phyloP scores from a whole-genome alignment of 345 rosid genomes.

The Eucalyptus erythrocorys region DNA sequence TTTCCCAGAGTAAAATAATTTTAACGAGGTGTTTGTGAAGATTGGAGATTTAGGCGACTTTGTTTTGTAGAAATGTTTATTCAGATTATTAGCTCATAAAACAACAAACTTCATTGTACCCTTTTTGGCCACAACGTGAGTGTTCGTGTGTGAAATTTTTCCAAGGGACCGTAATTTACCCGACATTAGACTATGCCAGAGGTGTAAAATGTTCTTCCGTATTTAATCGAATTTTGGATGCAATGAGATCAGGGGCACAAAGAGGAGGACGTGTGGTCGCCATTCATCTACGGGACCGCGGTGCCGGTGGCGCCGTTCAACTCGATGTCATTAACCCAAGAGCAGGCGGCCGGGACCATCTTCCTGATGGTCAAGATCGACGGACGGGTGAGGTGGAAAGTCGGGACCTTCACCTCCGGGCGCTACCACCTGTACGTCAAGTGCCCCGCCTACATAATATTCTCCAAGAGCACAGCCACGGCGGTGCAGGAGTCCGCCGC shows the following conservation, averaged over 20 bases:
- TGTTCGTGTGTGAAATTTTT: not conserved
- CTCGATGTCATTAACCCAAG: slow-evolving; percentile 4
- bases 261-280: slow-evolving; percentile 35
- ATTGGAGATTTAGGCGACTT: not conserved
- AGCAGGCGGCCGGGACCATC: slow-evolving; percentile 5
- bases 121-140: not conserved
- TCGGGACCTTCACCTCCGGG: slow-evolving; percentile 9
- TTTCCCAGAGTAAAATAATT: not conserved
- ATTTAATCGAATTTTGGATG: not conserved
- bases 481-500: not conserved
- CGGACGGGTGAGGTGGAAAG: slow-evolving; percentile 19
- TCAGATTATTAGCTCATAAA: not conserved
- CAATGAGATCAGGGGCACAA: slow-evolving; percentile 1
- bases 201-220: not conserved
- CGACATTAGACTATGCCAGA: not conserved
- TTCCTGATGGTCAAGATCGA: slow-evolving; percentile 3
- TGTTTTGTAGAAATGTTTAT: not conserved
- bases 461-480: not conserved
- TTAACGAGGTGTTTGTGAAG: not conserved
- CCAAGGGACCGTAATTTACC: not conserved
- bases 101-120: not conserved
- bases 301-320: slow-evolving; percentile 29
- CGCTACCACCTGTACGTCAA: slow-evolving; percentile 14
- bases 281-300: slow-evolving; percentile 15
- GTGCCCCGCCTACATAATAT: slow-evolving; percentile 21